Evolutionary conservation across 192 early-diverging fungal species (phyloP).

Genomic region (Pecoramyces ruminantium): DNA sequence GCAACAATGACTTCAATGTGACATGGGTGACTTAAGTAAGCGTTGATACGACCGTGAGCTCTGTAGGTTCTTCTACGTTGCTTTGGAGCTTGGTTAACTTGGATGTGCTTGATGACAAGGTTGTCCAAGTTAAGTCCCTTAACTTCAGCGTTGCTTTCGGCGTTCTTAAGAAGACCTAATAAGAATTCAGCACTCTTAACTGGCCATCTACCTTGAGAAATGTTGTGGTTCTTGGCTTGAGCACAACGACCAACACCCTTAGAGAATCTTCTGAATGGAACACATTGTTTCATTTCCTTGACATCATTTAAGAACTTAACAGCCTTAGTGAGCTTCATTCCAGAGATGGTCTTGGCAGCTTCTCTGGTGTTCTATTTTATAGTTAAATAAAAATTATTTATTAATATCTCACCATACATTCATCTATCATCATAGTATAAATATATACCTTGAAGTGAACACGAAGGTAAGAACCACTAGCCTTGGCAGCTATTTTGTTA

Average conservation of each 20-base stretch:
- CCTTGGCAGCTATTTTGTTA: constrained; percentile 56
- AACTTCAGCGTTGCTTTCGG: constrained; percentile 91
- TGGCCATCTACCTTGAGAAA: constrained; percentile 90
- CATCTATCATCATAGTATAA: background rate
- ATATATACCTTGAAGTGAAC: constrained; percentile 25
- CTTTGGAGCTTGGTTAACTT: constrained; percentile 96
- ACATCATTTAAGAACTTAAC: constrained; percentile 83
- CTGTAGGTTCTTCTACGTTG: constrained; percentile 93
- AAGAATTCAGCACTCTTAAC: constrained; percentile 90
- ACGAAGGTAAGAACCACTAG: constrained; percentile 84
- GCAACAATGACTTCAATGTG: constrained; percentile 90
- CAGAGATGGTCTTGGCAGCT: constrained; percentile 80
- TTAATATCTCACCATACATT: background rate
- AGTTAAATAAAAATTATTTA: too few relatives aligned
- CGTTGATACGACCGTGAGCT: constrained; percentile 94
- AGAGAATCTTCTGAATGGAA: constrained; percentile 94
- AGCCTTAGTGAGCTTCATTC: constrained; percentile 83
- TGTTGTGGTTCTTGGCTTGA: constrained; percentile 86
- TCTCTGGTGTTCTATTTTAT: constrained; percentile 98
- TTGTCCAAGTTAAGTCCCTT: constrained; percentile 84
- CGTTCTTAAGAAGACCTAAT: constrained; percentile 86
- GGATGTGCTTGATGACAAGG: constrained; percentile 81
- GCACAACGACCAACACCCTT: constrained; percentile 93
- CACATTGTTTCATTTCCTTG: constrained; percentile 88
- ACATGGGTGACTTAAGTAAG: constrained; percentile 88